Conservation (phyloP, 2,329 filamentous ascomycete species). For the Phoma sp. region DNA sequence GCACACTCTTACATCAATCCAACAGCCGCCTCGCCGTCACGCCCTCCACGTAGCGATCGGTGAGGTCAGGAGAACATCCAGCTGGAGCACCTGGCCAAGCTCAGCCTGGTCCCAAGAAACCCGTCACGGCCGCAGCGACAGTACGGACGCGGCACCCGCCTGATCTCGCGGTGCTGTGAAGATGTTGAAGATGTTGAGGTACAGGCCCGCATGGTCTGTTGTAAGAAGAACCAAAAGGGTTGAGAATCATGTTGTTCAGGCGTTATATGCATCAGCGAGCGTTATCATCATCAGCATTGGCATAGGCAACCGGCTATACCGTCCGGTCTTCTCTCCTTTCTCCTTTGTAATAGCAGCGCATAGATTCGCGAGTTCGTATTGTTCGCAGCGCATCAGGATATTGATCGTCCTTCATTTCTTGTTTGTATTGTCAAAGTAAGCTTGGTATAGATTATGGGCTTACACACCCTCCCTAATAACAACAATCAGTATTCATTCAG, state of each 20-base stretch:
- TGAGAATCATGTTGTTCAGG: not conserved
- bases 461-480: slow-evolving; percentile 9
- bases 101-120: not conserved
- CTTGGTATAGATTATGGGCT: slow-evolving; percentile 8
- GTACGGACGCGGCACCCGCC: not conserved
- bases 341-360: slow-evolving; percentile 18
- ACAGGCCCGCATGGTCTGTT: not conserved
- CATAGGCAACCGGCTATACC: slow-evolving; percentile 3
- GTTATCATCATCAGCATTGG: slow-evolving; percentile 13
- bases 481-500: not conserved
- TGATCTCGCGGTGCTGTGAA: not conserved
- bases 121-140: not conserved
- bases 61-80: not conserved
- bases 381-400: not conserved
- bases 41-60: not conserved
- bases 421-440: slow-evolving; percentile 2
- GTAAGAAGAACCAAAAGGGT: not conserved
- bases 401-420: slow-evolving; percentile 3
- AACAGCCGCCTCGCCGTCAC: slow-evolving; percentile 1
- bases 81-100: not conserved
- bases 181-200: not conserved
- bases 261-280: slow-evolving; percentile 17
- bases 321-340: slow-evolving; percentile 2
- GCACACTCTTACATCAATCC: not conserved
- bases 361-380: not conserved